Evolutionary conservation across 2,329 filamentous ascomycete species (phyloP).

Genomic region (Ophiostoma fasciatum): DNA sequence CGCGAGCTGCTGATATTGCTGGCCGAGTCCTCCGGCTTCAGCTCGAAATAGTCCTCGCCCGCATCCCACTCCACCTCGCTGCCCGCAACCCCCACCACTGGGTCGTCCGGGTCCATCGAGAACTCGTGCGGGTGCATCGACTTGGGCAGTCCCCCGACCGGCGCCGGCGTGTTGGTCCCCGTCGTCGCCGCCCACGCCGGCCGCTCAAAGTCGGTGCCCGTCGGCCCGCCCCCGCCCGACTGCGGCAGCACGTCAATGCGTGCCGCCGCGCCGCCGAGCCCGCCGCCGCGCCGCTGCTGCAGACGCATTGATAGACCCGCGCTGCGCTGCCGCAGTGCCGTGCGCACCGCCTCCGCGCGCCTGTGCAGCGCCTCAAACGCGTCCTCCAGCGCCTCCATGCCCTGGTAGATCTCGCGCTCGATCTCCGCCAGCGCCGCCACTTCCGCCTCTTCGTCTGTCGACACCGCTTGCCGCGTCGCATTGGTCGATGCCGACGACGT

Average conservation of each 20-base stretch:
- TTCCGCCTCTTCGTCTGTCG: slow-evolving; percentile 86
- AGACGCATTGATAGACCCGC: slow-evolving; percentile 57
- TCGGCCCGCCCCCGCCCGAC: slow-evolving; percentile 18
- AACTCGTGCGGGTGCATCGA: slow-evolving; percentile 6
- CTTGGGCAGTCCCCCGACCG: slow-evolving; percentile 13
- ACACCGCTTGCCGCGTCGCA: slow-evolving; percentile 46
- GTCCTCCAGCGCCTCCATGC: slow-evolving; percentile 90
- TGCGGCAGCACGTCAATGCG: slow-evolving; percentile 40
- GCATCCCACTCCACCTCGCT: slow-evolving; percentile 39
- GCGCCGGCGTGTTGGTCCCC: slow-evolving; percentile 10
- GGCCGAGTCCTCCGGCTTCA: slow-evolving; percentile 66
- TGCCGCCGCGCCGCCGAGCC: slow-evolving; percentile 16
- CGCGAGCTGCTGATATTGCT: slow-evolving; percentile 65
- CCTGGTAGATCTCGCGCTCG: slow-evolving; percentile 80
- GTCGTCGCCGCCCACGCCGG: slow-evolving; percentile 29
- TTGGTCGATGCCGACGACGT: slow-evolving; percentile 31
- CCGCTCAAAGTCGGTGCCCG: slow-evolving; percentile 26
- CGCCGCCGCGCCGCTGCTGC: slow-evolving; percentile 36
- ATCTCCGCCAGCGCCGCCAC: slow-evolving; percentile 81
- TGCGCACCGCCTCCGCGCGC: slow-evolving; percentile 67
- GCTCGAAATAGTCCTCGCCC: slow-evolving; percentile 39
- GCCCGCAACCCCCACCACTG: slow-evolving; percentile 21
- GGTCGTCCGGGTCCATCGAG: background rate
- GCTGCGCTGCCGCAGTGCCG: slow-evolving; percentile 63
- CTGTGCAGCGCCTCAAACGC: slow-evolving; percentile 85